phyloP scores from a whole-genome alignment of 257 asterid species.

The Nicotiana attenuata region DNA sequence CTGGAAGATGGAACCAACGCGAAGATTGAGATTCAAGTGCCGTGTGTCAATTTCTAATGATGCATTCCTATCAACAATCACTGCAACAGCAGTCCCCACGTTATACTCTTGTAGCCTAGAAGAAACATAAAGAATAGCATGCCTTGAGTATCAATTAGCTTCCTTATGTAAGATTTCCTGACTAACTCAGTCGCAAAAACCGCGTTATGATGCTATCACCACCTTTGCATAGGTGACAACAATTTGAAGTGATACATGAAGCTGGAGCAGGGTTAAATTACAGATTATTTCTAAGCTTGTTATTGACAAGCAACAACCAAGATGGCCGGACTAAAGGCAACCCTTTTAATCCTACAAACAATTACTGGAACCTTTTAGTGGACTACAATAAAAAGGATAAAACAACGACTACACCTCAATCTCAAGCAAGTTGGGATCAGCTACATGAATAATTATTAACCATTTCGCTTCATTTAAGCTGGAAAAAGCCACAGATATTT shows the following conservation, averaged over 20 bases:
- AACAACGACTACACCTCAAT: too few relatives aligned
- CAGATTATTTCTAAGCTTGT: not conserved
- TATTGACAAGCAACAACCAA: not conserved
- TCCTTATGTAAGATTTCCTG: not conserved
- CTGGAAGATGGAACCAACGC: conserved; percentile 63
- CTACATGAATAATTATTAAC: too few relatives aligned
- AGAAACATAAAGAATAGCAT: conserved; percentile 1
- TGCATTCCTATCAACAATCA: conserved; percentile 61
- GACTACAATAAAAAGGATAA: too few relatives aligned
- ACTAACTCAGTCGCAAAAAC: not conserved
- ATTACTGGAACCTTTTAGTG: not conserved
- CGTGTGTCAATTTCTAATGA: conserved; percentile 60
- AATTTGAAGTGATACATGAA: not conserved
- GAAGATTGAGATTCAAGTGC: conserved; percentile 56
- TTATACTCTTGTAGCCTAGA: conserved; percentile 67
- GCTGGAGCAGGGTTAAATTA: not conserved
- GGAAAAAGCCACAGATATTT: too few relatives aligned
- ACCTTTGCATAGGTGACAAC: not conserved
- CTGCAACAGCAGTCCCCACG: conserved; percentile 61
- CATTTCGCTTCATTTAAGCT: too few relatives aligned
- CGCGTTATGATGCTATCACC: not conserved
- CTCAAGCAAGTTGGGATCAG: too few relatives aligned
- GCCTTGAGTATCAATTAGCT: not conserved
- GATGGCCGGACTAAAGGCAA: not conserved
- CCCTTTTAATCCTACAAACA: not conserved